Evolutionary conservation across 306 rosid genomes (phyloP), one percentile per base, ranked within the genome.

Genomic region (Quercus engelmannii): DNA sequence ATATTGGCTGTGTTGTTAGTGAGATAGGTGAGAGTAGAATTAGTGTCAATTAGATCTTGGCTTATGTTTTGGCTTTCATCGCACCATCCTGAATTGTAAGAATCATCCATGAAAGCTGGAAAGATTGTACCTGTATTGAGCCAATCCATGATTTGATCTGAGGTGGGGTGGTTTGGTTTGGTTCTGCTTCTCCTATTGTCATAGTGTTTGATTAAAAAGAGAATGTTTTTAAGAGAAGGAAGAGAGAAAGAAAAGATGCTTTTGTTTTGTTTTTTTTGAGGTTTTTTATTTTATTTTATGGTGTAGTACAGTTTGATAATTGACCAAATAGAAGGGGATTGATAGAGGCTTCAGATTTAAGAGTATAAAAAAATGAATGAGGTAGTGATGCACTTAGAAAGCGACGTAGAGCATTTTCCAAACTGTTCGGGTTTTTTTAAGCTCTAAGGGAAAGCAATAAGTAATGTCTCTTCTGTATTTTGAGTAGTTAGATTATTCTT

Each of bases 141-240:
- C 97, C 97, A 94, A 61, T 92, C 97, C 71, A 91, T 74, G 83
- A 86, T 82, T 59, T 92, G 94, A 85, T 92, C 99, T 54, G 91
- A 69, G 38, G 84, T 70, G 62, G 87, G 78, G 74, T 88, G 77
- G 73, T 87, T 87, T 80, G 91, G 88, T 62, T 69, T 80, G 91
- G 88, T 62, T 69, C 82, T 41, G 85, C 69, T 38, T 88, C 88
- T 81, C 86, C 92, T 77, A 87, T 87, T 68, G 79, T 84, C 94
- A 91, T 91, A 74, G 54, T 85, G 51, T 4, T 75, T 74, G 81
- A 79, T 19, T 41, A 31, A 74, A 74, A 74, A 41, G 26, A 12
- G 17, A 12, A 12, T 49, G 54, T 49, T 49, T 49, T 6, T 35
- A 74, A 73, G 80, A 67, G 35, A 3, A 35, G 69, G 71, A 41